Evolutionary conservation across 2,329 filamentous ascomycete genomes (phyloP), one percentile per base, ranked within the genome.

Genomic region (Pestalotiopsis sp.): DNA sequence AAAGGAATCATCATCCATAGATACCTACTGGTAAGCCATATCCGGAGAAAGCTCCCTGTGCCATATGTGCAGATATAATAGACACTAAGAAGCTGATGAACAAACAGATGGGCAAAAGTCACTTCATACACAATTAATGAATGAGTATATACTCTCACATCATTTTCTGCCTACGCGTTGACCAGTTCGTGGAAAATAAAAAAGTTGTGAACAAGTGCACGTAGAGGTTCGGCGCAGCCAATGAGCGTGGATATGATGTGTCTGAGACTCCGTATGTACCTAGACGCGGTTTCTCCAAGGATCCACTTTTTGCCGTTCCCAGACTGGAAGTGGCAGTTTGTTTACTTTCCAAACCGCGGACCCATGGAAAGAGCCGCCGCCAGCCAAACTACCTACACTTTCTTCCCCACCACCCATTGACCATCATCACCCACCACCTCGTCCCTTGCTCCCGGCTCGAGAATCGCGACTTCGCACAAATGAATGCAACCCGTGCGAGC

Each of bases 291-390:
- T 14, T 59, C 17, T 36, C 12, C 23, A 11, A 5, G 38, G 65
- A 52, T 36, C 65, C 65, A 66, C 65, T 25, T 36, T 62, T 36
- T 62, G 59, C 65, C 31, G 52, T 66, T 14, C 66, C 58, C 66
- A 67, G 61, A 67, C 66, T 67, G 58, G 66, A 67, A 67, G 61
- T 38, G 66, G 66, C 66, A 67, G 66, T 67, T 68, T 68, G 66
- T 68, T 68, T 68, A 68, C 66, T 68, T 63, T 31, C 56, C n/a
- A 36, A 13, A 36, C 49, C 14, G 31, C 31, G 17, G 23, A 58
- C 20, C 20, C 23, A 39, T 25, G 52, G 64, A 66, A 58, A 39
- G 64, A 61, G 65, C 65, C 36, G 27, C 65, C 31, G 36, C 38
- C 64, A 23, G 7, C 45, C n/a, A 17, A 9, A 31, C 41, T 56